phyloP scores from a whole-genome alignment of 345 rosid genomes.

The Camelina laxa region DNA sequence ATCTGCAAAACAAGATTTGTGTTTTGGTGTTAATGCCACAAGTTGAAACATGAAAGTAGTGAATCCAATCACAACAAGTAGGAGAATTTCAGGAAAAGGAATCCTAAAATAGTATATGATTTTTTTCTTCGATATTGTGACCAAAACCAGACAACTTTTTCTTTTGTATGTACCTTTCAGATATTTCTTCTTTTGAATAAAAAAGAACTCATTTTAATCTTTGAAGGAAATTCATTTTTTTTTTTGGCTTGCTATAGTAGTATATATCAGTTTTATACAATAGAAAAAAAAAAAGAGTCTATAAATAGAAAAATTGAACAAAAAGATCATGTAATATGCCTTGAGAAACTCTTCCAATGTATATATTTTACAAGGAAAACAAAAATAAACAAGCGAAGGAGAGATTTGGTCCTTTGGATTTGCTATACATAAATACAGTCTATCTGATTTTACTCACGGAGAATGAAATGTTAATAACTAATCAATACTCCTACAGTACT shows the following conservation, averaged over 20 bases:
- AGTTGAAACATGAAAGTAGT: neutral
- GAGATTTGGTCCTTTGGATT: neutral
- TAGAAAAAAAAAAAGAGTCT: neutral
- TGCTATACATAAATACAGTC: too few relatives aligned
- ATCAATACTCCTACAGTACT: too few relatives aligned
- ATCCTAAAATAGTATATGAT: neutral
- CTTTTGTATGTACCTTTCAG: neutral
- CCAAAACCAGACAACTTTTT: neutral
- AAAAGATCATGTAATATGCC: neutral
- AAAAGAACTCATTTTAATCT: slow-evolving; percentile 4
- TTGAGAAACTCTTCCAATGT: slow-evolving; percentile 2
- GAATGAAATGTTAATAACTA: too few relatives aligned
- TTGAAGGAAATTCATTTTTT: neutral
- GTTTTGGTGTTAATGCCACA: neutral
- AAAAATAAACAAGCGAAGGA: neutral
- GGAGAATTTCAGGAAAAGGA: neutral
- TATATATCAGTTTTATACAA: slow-evolving; percentile 2
- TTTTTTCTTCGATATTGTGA: neutral
- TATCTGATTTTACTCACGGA: too few relatives aligned
- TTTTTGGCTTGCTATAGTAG: neutral
- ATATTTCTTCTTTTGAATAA: neutral
- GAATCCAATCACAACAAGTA: neutral
- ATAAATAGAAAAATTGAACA: neutral
- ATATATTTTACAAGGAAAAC: slow-evolving; percentile 1
- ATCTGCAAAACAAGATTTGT: slow-evolving; percentile 21